Percentiles rank a stretch among this genome's conserved stretches.
These are phyloP conservation scores for Xerocomellus dryophilus DNA, from an alignment of 768 basidiomycete species.

Conservation along the genomic window DNA sequence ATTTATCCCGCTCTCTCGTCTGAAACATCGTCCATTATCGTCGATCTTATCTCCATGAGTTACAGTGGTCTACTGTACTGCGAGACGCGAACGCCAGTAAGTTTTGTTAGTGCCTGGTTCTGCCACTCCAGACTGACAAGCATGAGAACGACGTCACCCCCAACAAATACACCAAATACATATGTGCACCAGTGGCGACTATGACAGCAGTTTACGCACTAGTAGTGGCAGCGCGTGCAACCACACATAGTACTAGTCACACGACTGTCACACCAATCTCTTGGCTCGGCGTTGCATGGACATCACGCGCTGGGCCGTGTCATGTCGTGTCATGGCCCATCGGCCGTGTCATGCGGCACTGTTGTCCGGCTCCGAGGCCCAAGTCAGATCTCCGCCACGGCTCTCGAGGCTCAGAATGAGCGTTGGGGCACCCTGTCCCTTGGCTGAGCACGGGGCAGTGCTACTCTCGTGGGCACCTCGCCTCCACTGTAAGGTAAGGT, in stretches of 20 bases:
- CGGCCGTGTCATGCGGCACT: background rate
- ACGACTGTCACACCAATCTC: constrained; percentile 9
- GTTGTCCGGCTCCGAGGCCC: constrained; percentile 26
- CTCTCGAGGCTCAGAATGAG: constrained; percentile 4
- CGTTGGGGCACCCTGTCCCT: constrained; percentile 7
- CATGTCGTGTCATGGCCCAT: constrained; percentile 8
- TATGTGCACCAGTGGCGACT: background rate
- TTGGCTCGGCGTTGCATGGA: constrained; percentile 11
- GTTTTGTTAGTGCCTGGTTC: background rate
- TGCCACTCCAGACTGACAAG: constrained; percentile 7
- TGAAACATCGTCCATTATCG: constrained; percentile 9
- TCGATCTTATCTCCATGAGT: constrained; percentile 9
- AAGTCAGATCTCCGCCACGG: constrained; percentile 12
- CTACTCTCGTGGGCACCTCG: constrained; percentile 13
- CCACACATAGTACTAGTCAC: background rate
- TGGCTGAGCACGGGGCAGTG: constrained; percentile 8
- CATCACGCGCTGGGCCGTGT: constrained; percentile 8
- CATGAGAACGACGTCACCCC: background rate
- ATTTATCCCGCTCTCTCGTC: constrained; percentile 4
- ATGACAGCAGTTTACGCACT: background rate
- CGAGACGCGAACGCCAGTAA: background rate
- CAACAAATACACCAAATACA: background rate
- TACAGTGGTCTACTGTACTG: background rate
- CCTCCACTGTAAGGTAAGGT: constrained; percentile 22
- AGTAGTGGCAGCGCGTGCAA: background rate